Percentiles rank a stretch among this genome's conserved stretches.
phyloP scores from a whole-genome alignment of 768 basidiomycete species.

The Tulasnella calospora region DNA sequence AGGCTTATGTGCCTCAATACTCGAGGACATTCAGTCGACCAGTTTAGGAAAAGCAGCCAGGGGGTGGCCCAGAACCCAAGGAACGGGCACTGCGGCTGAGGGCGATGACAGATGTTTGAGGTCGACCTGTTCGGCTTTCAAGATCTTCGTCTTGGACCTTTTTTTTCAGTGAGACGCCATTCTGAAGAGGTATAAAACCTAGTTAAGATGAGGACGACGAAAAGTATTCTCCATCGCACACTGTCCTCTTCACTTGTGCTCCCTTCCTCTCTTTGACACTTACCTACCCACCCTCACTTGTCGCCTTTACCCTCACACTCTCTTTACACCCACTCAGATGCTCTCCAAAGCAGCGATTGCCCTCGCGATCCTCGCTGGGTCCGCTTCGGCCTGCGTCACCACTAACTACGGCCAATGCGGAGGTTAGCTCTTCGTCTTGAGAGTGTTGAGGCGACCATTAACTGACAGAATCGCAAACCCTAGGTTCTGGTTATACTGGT shows the following conservation, averaged over 20 bases:
- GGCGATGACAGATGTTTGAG: background rate
- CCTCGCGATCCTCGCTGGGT: background rate
- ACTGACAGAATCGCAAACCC: background rate
- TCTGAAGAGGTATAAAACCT: background rate
- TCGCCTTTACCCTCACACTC: background rate
- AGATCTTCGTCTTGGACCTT: background rate
- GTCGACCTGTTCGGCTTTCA: background rate
- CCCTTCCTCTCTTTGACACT: conserved; percentile 2
- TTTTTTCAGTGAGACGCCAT: background rate
- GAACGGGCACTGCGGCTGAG: background rate
- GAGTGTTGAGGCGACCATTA: background rate
- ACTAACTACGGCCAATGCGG: background rate
- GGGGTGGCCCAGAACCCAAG: background rate
- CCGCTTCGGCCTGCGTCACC: background rate
- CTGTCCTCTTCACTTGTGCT: background rate
- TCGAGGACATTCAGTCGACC: background rate
- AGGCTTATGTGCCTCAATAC: conserved; percentile 5
- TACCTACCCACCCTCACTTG: background rate
- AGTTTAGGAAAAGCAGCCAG: background rate
- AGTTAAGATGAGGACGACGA: background rate
- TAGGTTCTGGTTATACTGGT: background rate
- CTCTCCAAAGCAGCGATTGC: background rate
- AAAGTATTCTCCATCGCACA: background rate
- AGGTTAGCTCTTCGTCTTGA: background rate
- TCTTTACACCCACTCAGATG: background rate